Evolutionary conservation across 768 basidiomycete genomes (phyloP).

Genomic region (Serendipita indica): DNA sequence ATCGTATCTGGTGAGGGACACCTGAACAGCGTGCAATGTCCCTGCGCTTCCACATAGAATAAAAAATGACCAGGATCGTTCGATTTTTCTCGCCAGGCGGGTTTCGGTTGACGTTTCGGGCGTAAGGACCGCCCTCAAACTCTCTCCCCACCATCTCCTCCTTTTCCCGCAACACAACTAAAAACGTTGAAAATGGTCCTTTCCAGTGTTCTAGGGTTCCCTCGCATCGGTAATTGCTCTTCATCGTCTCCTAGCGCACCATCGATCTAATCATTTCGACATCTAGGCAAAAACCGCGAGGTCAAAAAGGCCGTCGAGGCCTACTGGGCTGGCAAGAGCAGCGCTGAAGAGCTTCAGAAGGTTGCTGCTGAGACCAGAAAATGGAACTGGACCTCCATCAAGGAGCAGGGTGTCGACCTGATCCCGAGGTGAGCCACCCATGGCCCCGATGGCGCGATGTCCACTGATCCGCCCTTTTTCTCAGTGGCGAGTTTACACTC

Average conservation of each 20-base stretch:
- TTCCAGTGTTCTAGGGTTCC: conserved; percentile 83
- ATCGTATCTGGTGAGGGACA: no score
- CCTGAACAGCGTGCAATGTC: no score
- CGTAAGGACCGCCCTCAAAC: conserved; percentile 3
- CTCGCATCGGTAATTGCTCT: conserved; percentile 57
- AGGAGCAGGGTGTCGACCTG: conserved; percentile 72
- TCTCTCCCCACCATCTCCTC: conserved; percentile 14
- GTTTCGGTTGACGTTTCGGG: not conserved
- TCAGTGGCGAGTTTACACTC: conserved; percentile 95
- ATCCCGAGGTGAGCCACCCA: conserved; percentile 62
- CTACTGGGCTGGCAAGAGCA: conserved; percentile 90
- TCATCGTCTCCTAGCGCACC: not conserved
- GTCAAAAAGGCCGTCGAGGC: conserved; percentile 97
- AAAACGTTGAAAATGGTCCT: conserved; percentile 43
- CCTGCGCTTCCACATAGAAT: no score
- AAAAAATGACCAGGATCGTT: no score
- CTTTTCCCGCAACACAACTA: conserved; percentile 17
- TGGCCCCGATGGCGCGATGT: conserved; percentile 14
- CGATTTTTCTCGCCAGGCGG: no score
- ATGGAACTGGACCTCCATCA: conserved; percentile 74
- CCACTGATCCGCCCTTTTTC: conserved; percentile 14
- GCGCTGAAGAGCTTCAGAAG: conserved; percentile 76
- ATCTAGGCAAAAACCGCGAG: conserved; percentile 77
- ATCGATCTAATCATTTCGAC: conserved; percentile 9
- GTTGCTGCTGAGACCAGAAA: conserved; percentile 78